Percentiles rank a stretch among this genome's conserved stretches.
Conservation (phyloP, 1,139 yeast genomes). For the Candida anutae region DNA sequence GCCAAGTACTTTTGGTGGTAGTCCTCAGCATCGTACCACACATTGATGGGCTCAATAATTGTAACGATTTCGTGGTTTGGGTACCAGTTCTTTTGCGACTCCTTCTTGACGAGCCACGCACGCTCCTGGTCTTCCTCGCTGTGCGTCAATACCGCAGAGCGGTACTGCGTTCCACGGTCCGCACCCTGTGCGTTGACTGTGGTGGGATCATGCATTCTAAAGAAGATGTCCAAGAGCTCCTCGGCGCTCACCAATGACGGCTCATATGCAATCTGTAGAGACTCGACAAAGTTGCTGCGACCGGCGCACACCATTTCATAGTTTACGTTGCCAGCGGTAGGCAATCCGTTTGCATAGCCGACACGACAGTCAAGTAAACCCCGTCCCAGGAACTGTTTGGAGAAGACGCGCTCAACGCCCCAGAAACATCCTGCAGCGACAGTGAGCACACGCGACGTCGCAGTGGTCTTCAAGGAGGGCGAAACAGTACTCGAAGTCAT, state of each 20-base stretch:
- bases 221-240: constrained; percentile 74
- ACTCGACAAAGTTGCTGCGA: constrained; percentile 67
- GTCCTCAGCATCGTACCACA: constrained; percentile 88
- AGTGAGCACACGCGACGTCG: constrained; percentile 45
- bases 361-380: constrained; percentile 74
- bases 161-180: constrained; percentile 76
- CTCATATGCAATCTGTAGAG: constrained; percentile 74
- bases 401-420: constrained; percentile 86
- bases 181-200: constrained; percentile 64
- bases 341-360: constrained; percentile 81
- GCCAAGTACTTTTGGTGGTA: constrained; percentile 81
- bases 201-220: constrained; percentile 84
- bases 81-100: constrained; percentile 33
- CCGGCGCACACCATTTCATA: constrained; percentile 75
- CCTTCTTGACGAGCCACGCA: constrained; percentile 22
- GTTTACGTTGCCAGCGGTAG: constrained; percentile 42
- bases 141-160: constrained; percentile 68
- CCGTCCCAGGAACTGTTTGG: constrained; percentile 53
- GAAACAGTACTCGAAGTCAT: constrained; percentile 19
- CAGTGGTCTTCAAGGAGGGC: constrained; percentile 27
- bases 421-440: constrained; percentile 88
- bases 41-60: constrained; percentile 54
- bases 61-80: constrained; percentile 49
- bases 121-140: constrained; percentile 30
- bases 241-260: constrained; percentile 52